These are phyloP conservation scores for Cordyceps javanica DNA, from an alignment of 2,329 filamentous ascomycete species.

Conservation along the genomic window DNA sequence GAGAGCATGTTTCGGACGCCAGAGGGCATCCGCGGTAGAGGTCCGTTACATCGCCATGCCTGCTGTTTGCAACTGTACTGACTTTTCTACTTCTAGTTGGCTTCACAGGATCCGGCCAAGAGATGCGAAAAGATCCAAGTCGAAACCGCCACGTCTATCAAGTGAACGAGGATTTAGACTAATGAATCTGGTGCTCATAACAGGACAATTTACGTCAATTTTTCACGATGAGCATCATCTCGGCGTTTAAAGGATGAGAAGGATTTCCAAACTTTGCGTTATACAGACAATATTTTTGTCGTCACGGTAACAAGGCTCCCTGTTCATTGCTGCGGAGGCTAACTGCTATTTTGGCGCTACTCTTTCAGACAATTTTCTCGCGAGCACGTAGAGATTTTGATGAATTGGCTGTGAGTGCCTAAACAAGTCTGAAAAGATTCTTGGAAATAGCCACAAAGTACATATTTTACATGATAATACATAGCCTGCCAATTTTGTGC, in stretches of 20 bases:
- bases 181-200: conserved; percentile 28
- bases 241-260: conserved; percentile 17
- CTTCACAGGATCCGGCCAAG: conserved; percentile 90
- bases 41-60: conserved; percentile 40
- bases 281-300: background rate
- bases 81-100: conserved; percentile 58
- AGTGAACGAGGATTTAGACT: conserved; percentile 67
- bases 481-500: background rate
- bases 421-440: background rate
- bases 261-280: background rate
- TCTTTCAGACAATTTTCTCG: conserved; percentile 6
- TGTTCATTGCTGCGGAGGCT: conserved; percentile 34
- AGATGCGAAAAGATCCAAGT: conserved; percentile 87
- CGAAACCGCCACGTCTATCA: conserved; percentile 82
- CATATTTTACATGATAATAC: background rate
- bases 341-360: conserved; percentile 25
- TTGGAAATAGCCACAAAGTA: background rate
- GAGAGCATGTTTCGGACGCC: conserved; percentile 97
- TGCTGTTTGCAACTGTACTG: background rate
- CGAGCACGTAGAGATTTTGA: background rate
- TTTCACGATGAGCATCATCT: conserved; percentile 9
- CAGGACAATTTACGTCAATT: conserved; percentile 16
- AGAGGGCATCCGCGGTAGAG: conserved; percentile 78
- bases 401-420: background rate
- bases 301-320: conserved; percentile 29